Conservation (phyloP, 2,329 filamentous ascomycete genomes). For the Dendrostoma leiphaemia region DNA sequence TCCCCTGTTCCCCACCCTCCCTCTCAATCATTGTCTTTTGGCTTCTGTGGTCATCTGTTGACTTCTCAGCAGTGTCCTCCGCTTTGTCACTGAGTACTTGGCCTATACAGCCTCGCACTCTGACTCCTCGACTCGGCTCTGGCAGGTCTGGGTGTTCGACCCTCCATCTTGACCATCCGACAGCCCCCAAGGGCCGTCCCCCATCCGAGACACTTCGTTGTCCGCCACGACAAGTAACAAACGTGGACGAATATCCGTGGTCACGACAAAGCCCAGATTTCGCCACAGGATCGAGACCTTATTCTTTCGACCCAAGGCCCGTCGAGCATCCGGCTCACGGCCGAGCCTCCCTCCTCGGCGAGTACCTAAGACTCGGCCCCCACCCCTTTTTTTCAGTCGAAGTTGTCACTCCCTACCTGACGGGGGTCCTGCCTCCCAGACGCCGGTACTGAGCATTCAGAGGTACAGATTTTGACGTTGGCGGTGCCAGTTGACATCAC, state of each 20-base stretch:
- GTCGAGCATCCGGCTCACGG: neutral
- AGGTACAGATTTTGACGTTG: neutral
- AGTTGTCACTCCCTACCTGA: neutral
- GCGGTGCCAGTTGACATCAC: neutral
- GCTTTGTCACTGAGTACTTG: neutral
- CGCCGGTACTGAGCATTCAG: neutral
- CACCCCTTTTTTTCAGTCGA: too few species aligned
- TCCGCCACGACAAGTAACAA: neutral
- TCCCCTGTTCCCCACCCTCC: neutral
- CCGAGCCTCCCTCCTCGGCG: neutral
- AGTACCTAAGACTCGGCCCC: neutral
- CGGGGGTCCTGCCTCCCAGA: neutral
- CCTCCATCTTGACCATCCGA: slow-evolving; percentile 2
- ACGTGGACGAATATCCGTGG: neutral
- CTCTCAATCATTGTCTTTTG: neutral
- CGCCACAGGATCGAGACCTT: slow-evolving; percentile 1
- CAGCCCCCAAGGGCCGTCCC: slow-evolving; percentile 10
- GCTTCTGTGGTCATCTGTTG: neutral
- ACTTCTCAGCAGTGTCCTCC: neutral
- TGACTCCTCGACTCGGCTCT: neutral
- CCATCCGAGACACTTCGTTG: neutral
- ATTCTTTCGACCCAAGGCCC: neutral
- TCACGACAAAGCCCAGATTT: slow-evolving; percentile 2
- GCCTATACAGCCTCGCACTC: neutral
- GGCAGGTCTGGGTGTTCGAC: neutral